These are phyloP conservation scores for Wallacemonas rigidus DNA, from an alignment of 208 protist species.

Conservation along the genomic window DNA sequence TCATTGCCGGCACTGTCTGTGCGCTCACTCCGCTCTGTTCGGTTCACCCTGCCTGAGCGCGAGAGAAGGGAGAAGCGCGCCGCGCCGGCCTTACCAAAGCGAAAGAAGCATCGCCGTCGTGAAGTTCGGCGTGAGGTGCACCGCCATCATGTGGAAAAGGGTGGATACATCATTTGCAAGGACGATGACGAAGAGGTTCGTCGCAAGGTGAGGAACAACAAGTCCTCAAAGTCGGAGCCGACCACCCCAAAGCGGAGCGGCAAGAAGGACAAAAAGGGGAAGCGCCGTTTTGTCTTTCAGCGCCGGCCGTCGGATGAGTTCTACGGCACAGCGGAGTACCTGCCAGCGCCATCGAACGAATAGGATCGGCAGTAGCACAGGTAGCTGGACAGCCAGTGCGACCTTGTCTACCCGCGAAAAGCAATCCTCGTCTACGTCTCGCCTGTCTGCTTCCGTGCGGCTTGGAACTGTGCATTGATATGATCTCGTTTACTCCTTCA, in stretches of 20 bases:
- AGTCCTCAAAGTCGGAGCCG: not conserved
- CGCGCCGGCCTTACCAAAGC: not conserved
- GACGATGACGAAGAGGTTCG: not conserved
- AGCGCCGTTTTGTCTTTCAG: not conserved
- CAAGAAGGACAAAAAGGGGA: not conserved
- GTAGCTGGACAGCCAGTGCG: not conserved
- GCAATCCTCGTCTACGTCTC: constrained; percentile 8
- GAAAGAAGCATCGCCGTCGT: not conserved
- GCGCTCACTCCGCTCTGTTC: not conserved
- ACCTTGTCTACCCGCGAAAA: not conserved
- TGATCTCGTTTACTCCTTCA: too few relatives aligned
- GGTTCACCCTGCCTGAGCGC: not conserved
- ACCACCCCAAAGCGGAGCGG: not conserved
- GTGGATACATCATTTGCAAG: not conserved
- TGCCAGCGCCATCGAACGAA: not conserved
- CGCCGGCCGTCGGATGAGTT: not conserved
- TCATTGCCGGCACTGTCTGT: not conserved
- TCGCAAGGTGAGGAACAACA: not conserved
- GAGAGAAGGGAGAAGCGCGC: not conserved
- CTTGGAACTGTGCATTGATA: too few relatives aligned
- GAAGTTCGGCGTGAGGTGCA: not conserved
- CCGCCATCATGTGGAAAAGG: not conserved
- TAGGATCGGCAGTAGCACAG: not conserved
- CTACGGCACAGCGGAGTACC: not conserved
- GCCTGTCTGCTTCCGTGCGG: not conserved